Evolutionary conservation across 768 basidiomycete species (phyloP).

Genomic region (Xerocomellus chrysenteron): DNA sequence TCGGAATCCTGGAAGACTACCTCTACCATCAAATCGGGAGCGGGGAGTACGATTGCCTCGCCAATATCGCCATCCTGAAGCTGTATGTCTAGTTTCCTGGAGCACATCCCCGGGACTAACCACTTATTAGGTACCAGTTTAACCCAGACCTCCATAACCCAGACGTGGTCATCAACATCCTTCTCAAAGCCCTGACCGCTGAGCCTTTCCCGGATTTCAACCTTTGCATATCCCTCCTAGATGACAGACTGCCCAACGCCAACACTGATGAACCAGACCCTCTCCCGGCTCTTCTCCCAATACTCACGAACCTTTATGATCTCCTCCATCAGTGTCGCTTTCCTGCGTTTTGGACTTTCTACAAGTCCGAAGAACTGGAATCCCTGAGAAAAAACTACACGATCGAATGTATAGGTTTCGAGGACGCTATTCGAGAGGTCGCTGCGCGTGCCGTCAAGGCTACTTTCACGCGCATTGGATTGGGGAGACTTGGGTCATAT

Average conservation of each 20-base stretch:
- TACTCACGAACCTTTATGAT: constrained; percentile 63
- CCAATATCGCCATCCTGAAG: constrained; percentile 93
- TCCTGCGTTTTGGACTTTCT: constrained; percentile 80
- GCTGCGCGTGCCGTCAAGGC: constrained; percentile 75
- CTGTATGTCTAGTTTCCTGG: constrained; percentile 48
- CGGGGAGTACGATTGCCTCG: constrained; percentile 91
- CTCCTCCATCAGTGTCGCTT: constrained; percentile 84
- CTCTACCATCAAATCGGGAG: constrained; percentile 91
- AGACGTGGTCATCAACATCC: constrained; percentile 91
- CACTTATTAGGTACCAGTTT: constrained; percentile 79
- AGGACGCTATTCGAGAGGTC: constrained; percentile 77
- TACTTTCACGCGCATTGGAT: constrained; percentile 72
- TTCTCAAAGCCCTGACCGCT: constrained; percentile 86
- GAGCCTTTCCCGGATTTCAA: constrained; percentile 91
- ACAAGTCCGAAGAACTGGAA: constrained; percentile 68
- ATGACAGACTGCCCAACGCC: constrained; percentile 59
- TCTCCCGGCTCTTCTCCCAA: constrained; percentile 65
- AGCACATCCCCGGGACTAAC: not conserved
- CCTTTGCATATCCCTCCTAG: constrained; percentile 89
- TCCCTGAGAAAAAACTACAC: constrained; percentile 83
- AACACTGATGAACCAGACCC: constrained; percentile 81
- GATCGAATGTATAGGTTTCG: constrained; percentile 79
- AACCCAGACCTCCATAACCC: constrained; percentile 91
- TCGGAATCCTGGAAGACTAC: constrained; percentile 93
- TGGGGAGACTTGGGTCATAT: constrained; percentile 67